phyloP scores from a whole-genome alignment of 768 basidiomycete genomes.

The Leucosporidium scottii region DNA sequence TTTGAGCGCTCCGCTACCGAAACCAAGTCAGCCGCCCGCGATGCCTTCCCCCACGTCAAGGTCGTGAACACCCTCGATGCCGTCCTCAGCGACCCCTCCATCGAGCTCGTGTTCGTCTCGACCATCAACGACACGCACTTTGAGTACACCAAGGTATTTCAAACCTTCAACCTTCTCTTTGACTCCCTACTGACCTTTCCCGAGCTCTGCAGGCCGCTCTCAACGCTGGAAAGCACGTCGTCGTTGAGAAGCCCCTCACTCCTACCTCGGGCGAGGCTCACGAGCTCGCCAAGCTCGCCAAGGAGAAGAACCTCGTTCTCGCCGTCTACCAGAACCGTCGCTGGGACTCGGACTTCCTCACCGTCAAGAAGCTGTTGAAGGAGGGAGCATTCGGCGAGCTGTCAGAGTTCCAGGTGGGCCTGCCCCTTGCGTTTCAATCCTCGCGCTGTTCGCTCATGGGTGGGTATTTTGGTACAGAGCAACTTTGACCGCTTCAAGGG shows the following conservation, averaged over 20 bases:
- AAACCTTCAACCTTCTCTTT: neutral
- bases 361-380: constrained; percentile 55
- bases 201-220: neutral
- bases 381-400: constrained; percentile 40
- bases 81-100: constrained; percentile 56
- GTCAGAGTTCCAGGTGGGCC: constrained; percentile 21
- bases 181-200: constrained; percentile 35
- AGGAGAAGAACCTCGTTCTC: constrained; percentile 55
- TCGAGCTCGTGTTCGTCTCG: constrained; percentile 56
- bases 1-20: constrained; percentile 57
- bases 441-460: no score
- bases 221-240: constrained; percentile 45
- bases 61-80: constrained; percentile 58
- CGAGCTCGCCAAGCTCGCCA: constrained; percentile 57
- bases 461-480: no score
- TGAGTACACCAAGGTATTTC: constrained; percentile 57
- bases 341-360: constrained; percentile 71
- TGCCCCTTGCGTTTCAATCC: neutral
- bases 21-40: constrained; percentile 56
- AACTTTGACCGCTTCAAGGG: constrained; percentile 64
- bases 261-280: constrained; percentile 55
- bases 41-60: constrained; percentile 52
- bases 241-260: constrained; percentile 73
- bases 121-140: constrained; percentile 73
- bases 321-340: constrained; percentile 51